Base-by-base conservation (phyloP, 1,284 basidiomycete genomes). In the Microbotryum saponariae region DNA sequence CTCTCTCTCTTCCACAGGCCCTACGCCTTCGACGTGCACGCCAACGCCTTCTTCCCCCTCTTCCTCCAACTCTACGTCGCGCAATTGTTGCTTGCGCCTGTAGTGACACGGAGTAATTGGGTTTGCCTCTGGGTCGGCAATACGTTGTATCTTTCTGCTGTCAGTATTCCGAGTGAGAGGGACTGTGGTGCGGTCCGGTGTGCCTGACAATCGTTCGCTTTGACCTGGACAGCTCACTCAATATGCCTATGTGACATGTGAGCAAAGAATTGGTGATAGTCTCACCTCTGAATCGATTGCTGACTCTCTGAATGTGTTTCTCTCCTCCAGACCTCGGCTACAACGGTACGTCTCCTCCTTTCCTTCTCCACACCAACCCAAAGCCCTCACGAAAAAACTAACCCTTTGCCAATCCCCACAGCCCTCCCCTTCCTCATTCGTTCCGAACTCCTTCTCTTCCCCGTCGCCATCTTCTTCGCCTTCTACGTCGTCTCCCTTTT, bases 1-100 rank as follows among this genome's bases (percentile, higher is more conserved):
- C 16, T 18, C 51, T 18, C 51, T 42, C 25, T 7, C 42, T 14
- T 21, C 25, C 33, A 4, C 27, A 71, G 88, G 86, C 87, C 86
- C 20, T 96, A 93, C 76, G 88, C 88, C 18, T 93, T 97, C 72
- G 92, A 96, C 75, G 88, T 96, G 20, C 91, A 93, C 73, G 91
- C 88, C 66, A 96, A 96, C 73, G 85, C 89, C 6, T 96, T 96
- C 80, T 94, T 94, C 77, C 91, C 91, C 5, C 79, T 91, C 58
- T 93, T 89, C 77, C 81, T 94, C 62, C 87, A 88, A 20, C 81
- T 93, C 56, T 92, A 93, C 74, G 79, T 91, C 58, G 86, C 85
- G 0, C 88, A 94, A 73, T 80, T 94, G 4, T 85, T 91, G 65
- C 80, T 96, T 6, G 82, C 89, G 0, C 86, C 89, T 2, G 81